These are phyloP conservation scores for Daldinia grandis DNA, from an alignment of 495 filamentous ascomycete species.

Conservation along the genomic window DNA sequence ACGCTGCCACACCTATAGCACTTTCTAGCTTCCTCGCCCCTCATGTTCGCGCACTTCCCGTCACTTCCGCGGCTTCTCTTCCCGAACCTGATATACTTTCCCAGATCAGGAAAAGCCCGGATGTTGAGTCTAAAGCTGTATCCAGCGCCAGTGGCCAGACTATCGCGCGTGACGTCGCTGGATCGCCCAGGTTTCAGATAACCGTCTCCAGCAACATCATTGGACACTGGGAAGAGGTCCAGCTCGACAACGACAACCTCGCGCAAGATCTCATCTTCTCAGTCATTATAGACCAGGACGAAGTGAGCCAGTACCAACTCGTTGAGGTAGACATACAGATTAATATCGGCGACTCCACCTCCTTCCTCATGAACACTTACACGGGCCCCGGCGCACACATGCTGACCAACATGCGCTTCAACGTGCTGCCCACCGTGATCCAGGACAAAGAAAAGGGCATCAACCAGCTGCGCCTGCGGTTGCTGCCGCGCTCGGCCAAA, in stretches of 20 bases:
- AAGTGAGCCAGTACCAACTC: constrained; percentile 17
- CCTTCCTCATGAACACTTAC: constrained; percentile 14
- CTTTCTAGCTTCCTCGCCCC: background rate
- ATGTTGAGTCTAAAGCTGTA: background rate
- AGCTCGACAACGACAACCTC: constrained; percentile 15
- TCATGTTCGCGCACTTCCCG: background rate
- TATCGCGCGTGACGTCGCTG: background rate
- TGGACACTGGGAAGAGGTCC: constrained; percentile 1
- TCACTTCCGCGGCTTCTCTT: background rate
- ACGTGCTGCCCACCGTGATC: constrained; percentile 14
- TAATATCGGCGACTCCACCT: background rate
- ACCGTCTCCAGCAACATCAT: constrained; percentile 16
- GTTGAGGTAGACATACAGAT: constrained; percentile 19
- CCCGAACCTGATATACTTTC: background rate
- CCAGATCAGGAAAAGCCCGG: background rate
- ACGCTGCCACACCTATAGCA: background rate
- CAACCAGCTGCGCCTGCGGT: background rate
- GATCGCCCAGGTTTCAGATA: background rate
- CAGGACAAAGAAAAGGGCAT: background rate
- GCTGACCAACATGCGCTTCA: constrained; percentile 34
- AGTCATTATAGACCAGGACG: constrained; percentile 1
- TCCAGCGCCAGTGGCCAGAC: background rate
- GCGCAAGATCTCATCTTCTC: constrained; percentile 33
- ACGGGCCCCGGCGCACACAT: constrained; percentile 26
- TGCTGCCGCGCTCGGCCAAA: background rate